These are phyloP conservation scores for Irpex sp. DNA, from an alignment of 1,284 basidiomycete genomes.

Conservation along the genomic window DNA sequence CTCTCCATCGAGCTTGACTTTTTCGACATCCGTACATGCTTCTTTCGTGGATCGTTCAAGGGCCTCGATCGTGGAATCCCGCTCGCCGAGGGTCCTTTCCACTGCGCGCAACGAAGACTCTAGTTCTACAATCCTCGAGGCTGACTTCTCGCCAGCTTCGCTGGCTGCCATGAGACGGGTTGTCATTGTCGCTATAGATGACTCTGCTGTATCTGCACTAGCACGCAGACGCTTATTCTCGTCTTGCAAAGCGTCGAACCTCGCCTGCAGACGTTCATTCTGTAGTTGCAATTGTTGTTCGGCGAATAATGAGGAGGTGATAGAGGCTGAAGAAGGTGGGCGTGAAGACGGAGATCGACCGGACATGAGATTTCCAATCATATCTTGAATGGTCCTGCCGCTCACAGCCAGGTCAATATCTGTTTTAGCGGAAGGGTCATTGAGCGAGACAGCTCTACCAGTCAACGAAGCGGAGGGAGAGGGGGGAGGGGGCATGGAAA, in stretches of 20 bases:
- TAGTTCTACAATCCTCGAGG: slow-evolving; percentile 38
- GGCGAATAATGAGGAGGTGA: slow-evolving; percentile 17
- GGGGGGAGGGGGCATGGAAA: slow-evolving; percentile 75
- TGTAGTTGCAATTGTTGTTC: slow-evolving; percentile 20
- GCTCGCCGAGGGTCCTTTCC: slow-evolving; percentile 47
- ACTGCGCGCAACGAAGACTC: slow-evolving; percentile 45
- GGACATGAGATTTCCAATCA: slow-evolving; percentile 41
- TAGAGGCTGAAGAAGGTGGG: slow-evolving; percentile 26
- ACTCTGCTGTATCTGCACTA: slow-evolving; percentile 25
- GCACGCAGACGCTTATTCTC: slow-evolving; percentile 36
- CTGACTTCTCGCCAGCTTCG: slow-evolving; percentile 45
- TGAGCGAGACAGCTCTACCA: slow-evolving; percentile 29
- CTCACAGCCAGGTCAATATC: slow-evolving; percentile 36
- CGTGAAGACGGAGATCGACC: slow-evolving; percentile 28
- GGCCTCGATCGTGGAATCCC: slow-evolving; percentile 46
- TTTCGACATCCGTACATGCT: slow-evolving; percentile 41
- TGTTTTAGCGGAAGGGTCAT: slow-evolving; percentile 25
- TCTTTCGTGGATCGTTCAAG: slow-evolving; percentile 47
- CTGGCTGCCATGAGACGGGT: slow-evolving; percentile 31
- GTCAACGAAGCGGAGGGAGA: slow-evolving; percentile 41
- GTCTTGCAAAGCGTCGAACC: slow-evolving; percentile 52
- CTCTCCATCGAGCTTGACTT: slow-evolving; percentile 41
- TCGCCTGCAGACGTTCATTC: slow-evolving; percentile 43
- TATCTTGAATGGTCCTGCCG: slow-evolving; percentile 41
- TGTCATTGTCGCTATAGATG: slow-evolving; percentile 14